phyloP scores from a whole-genome alignment of 164 flowering plant genomes.

The Tetrastigma voinierianum region DNA sequence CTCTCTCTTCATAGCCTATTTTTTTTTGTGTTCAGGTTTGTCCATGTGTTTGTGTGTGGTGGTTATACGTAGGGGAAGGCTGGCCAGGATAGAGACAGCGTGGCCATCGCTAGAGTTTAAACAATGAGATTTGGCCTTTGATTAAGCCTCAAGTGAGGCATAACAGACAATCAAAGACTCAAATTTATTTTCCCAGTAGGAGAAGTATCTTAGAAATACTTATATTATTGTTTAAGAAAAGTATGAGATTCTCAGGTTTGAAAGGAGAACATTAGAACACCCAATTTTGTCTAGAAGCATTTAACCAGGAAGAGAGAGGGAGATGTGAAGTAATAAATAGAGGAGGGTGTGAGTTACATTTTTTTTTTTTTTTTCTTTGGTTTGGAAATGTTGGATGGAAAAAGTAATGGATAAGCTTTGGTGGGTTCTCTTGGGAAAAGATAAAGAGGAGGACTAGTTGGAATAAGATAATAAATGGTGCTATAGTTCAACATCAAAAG shows the following conservation, averaged over 20 bases:
- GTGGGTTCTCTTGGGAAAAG: constrained; percentile 5
- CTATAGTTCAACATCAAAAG: constrained; percentile 25
- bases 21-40: neutral
- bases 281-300: too few relatives aligned
- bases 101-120: neutral
- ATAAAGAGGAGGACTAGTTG: constrained; percentile 2
- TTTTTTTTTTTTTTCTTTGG: too few relatives aligned
- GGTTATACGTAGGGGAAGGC: neutral
- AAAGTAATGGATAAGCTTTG: constrained; percentile 8
- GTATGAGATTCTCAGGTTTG: too few relatives aligned
- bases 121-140: constrained; percentile 1
- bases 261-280: too few relatives aligned
- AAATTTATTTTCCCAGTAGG: too few relatives aligned
- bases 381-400: neutral
- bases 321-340: neutral
- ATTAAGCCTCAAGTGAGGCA: neutral
- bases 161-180: too few relatives aligned
- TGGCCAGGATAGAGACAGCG: neutral
- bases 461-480: constrained; percentile 12
- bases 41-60: constrained; percentile 6
- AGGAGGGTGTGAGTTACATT: too few relatives aligned
- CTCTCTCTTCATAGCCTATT: neutral
- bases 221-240: too few relatives aligned
- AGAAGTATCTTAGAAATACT: too few relatives aligned
- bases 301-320: too few relatives aligned